Base-by-base conservation (phyloP, 2,329 filamentous ascomycete species). In the Epicoccum nigrum region DNA sequence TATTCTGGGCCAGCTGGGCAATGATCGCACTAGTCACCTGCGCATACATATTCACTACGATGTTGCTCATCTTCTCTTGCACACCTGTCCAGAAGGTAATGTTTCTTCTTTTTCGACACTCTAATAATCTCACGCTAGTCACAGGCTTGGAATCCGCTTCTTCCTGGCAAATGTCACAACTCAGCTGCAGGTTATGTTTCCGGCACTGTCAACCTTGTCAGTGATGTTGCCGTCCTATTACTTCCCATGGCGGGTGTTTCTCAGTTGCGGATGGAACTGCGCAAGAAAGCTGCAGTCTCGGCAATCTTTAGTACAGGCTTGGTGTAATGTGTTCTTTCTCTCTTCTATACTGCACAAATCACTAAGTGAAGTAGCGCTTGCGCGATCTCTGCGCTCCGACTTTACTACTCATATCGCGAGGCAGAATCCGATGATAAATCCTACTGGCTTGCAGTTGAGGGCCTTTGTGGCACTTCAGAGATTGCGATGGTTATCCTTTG, bases 141-240 rank as follows among this genome's bases (percentile, higher is more conserved):
- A 12, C 59, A 65, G 40, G 60, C 62, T 19, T 65, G 57, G 55
- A 38, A 58, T 11, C 54, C 60, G 0, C 44, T 48, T 4, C 21
- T 51, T n/a, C 34, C 50, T 0, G 64, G 62, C 7, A 53, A 55
- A 20, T 67, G 65, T 35, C 55, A 60, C 28, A 50, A 56, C 20
- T 28, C 33, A 4, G 54, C 40, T 8, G 47, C 55, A 23, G 15
- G 44, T 30, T 23, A 21, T 33, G 12, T 40, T 17, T 48, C 45
- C 13, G 31, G 45, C 4, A 15, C 23, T 7, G 34, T 42, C 30
- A 48, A 48, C n/a, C 45, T 48, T 1, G n/a, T 42, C 15, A 51
- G 48, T 9, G 63, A 64, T 30, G 15, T 66, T 16, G 31, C 58
- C 3, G 59, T 64, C 13, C 51, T 68, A 9, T 13, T 62, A 8